Evolutionary conservation across 768 basidiomycete genomes (phyloP).

Genomic region (Amanita subjunquillea): DNA sequence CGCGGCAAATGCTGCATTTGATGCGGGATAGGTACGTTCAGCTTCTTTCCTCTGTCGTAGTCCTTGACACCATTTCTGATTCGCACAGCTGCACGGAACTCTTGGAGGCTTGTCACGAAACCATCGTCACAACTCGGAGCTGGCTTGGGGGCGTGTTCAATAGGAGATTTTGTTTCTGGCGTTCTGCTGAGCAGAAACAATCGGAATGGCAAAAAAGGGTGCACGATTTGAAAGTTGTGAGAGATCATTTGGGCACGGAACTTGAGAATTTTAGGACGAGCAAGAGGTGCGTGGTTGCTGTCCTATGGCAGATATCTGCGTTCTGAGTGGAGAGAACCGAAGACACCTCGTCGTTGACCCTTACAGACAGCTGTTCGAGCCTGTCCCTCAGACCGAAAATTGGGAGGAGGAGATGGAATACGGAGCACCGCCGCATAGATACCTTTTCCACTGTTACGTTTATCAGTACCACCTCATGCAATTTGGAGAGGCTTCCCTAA

Average conservation of each 20-base stretch:
- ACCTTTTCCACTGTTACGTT: slow-evolving; percentile 65
- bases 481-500: slow-evolving; percentile 23
- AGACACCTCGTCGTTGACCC: slow-evolving; percentile 50
- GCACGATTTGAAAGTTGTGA: slow-evolving; percentile 24
- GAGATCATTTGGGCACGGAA: slow-evolving; percentile 21
- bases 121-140: slow-evolving; percentile 27
- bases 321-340: neutral
- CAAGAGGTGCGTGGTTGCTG: slow-evolving; percentile 30
- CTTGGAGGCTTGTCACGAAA: slow-evolving; percentile 30
- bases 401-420: slow-evolving; percentile 13
- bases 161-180: slow-evolving; percentile 27
- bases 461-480: slow-evolving; percentile 52
- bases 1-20: slow-evolving; percentile 30
- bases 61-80: neutral
- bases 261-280: slow-evolving; percentile 39
- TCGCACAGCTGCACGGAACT: slow-evolving; percentile 39
- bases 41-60: neutral
- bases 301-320: neutral
- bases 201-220: slow-evolving; percentile 22
- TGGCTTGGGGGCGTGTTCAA: slow-evolving; percentile 40
- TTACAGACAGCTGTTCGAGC: slow-evolving; percentile 42
- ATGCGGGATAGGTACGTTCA: slow-evolving; percentile 30
- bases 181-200: slow-evolving; percentile 18
- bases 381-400: slow-evolving; percentile 1
- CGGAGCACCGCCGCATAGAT: slow-evolving; percentile 52